These are phyloP conservation scores for Russula compacta DNA, from an alignment of 768 basidiomycete species.

Conservation along the genomic window DNA sequence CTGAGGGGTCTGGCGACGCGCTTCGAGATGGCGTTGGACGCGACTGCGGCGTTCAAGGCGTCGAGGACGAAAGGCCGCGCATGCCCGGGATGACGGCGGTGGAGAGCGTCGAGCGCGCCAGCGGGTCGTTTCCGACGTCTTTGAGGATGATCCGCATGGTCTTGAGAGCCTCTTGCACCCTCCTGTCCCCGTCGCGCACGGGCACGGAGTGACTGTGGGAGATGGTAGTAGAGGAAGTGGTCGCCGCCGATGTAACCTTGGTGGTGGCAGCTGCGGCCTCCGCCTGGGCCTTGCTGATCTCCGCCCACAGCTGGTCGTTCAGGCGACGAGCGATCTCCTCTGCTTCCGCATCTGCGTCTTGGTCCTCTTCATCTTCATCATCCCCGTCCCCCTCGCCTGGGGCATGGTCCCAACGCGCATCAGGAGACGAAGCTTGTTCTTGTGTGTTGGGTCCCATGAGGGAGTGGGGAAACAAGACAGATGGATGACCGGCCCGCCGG, in stretches of 20 bases:
- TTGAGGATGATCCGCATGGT: conserved; percentile 59
- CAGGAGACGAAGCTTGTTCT: neutral
- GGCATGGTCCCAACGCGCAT: neutral
- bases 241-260: conserved; percentile 8
- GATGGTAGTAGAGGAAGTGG: conserved; percentile 13
- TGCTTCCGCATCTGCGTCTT: conserved; percentile 56
- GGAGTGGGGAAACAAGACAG: neutral
- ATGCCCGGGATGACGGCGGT: conserved; percentile 41
- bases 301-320: conserved; percentile 72
- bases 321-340: conserved; percentile 65
- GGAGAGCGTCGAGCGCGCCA: conserved; percentile 46
- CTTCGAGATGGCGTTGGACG: conserved; percentile 41
- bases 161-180: conserved; percentile 48
- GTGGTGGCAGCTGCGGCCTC: conserved; percentile 27
- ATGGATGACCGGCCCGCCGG: neutral
- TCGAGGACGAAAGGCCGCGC: conserved; percentile 44
- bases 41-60: conserved; percentile 42
- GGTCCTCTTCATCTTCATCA: conserved; percentile 48
- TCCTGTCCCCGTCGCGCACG: conserved; percentile 22
- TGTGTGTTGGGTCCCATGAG: neutral
- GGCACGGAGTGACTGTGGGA: neutral
- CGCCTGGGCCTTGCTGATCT: conserved; percentile 56
- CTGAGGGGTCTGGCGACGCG: conserved; percentile 48
- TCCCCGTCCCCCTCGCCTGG: neutral
- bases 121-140: conserved; percentile 45